A percentile compares a stretch with the other conserved stretches of the same genome.
Evolutionary conservation across 352 stramenopile genomes (phyloP).

Genomic region (Thraustochytrium sp.): DNA sequence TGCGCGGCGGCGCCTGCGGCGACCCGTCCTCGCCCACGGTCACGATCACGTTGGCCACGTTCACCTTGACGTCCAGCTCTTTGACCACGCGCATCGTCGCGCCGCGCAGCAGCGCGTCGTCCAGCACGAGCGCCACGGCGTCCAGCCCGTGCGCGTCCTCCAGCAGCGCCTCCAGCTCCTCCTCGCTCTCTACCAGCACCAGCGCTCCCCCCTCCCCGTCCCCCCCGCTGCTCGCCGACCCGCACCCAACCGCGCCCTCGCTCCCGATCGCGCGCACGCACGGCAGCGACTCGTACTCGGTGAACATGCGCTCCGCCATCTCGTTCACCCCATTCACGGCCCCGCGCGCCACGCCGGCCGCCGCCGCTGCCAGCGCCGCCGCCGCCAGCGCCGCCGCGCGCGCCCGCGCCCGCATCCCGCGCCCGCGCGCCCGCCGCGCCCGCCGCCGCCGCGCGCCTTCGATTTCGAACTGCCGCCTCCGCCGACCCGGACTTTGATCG

Average conservation of each 20-base stretch:
- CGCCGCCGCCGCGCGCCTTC: not conserved
- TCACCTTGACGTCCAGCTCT: not conserved
- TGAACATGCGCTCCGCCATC: constrained; percentile 19
- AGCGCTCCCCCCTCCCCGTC: not conserved
- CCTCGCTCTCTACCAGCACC: not conserved
- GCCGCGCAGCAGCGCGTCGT: not conserved
- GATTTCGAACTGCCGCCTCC: too few relatives aligned
- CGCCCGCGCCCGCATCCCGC: not conserved
- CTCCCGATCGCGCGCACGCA: not conserved
- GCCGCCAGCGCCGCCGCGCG: not conserved
- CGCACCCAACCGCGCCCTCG: not conserved
- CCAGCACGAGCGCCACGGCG: constrained; percentile 1
- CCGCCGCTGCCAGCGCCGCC: not conserved
- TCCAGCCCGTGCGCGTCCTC: not conserved
- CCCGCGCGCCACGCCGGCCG: not conserved
- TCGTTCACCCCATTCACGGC: constrained; percentile 1
- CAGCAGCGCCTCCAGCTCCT: not conserved
- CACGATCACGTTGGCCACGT: not conserved
- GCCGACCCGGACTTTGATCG: too few relatives aligned
- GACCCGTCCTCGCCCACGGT: not conserved
- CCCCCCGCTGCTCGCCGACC: not conserved
- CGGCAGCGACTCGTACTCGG: not conserved
- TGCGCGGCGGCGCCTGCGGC: not conserved
- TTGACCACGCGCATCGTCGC: not conserved
- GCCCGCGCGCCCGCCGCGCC: not conserved